Evolutionary conservation across 768 basidiomycete species (phyloP), one percentile per base, ranked within the genome.

Genomic region (Saitozyma podzolica): DNA sequence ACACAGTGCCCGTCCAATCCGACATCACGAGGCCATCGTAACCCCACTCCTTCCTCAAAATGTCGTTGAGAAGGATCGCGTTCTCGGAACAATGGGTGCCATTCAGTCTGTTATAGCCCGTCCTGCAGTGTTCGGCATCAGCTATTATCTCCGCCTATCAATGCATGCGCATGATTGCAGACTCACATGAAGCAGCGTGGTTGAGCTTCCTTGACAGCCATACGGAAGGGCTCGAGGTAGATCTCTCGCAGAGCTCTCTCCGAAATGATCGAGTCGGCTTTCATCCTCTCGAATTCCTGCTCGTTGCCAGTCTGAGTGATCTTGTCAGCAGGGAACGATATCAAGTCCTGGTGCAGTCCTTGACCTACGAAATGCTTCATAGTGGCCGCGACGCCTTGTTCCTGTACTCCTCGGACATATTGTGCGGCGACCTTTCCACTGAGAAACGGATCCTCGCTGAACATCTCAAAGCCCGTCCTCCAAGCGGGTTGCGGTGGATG

Each of bases 221-320:
- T 79, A 86, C 56, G 20, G 37, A 65, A 65, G 8, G 63, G 63
- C 19, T 53, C 86, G 6, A 89, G 81, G 76, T 90, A 89, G 54
- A 90, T 82, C 72, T 90, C 88, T 53, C 88, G 82, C 52, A 90
- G 78, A n/a, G 88, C 86, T 39, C 84, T 81, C 40, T 85, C 84
- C 47, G 10, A 29, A 29, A 29, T 29, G 29, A 29, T 29, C 29
- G 29, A 29, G 29, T 29, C 5, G 29, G 29, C 29, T 29, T 29
- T 29, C 29, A 29, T 29, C 29, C 29, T 29, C 29, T 29, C 29
- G 29, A 29, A 29, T 29, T 29, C 29, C 5, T 29, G 29, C 29
- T 29, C 29, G 29, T 29, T 29, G 29, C 29, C 29, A 29, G 29
- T 5, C 29, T 29, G 29, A 29, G 29, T 29, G 29, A 29, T 29